Evolutionary conservation across 441 rosid species (phyloP).

Genomic region (Mallotus repandus): DNA sequence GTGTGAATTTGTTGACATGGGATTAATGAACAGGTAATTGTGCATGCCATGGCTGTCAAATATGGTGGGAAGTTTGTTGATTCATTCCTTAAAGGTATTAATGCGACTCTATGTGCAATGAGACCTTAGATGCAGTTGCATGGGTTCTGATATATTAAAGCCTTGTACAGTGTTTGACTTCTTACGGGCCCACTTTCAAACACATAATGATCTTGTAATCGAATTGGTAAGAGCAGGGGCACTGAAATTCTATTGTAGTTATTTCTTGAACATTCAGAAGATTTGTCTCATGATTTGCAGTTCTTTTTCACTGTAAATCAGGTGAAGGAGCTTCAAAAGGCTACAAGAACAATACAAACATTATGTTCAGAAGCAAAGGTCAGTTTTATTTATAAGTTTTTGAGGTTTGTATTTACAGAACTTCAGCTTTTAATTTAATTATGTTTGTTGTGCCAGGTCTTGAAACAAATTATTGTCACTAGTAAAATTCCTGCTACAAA

Average conservation of each 20-base stretch:
- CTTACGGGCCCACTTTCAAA: slow-evolving; percentile 64
- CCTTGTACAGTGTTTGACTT: slow-evolving; percentile 65
- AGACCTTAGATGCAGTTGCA: slow-evolving; percentile 16
- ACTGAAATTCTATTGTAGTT: slow-evolving; percentile 9
- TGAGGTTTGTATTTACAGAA: slow-evolving; percentile 3
- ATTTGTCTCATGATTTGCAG: neutral
- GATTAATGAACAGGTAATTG: slow-evolving; percentile 44
- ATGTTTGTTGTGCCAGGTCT: slow-evolving; percentile 46
- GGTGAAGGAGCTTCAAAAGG: slow-evolving; percentile 87
- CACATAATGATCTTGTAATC: slow-evolving; percentile 57
- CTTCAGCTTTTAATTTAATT: slow-evolving; percentile 9
- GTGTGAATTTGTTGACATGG: slow-evolving; percentile 13
- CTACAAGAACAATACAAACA: slow-evolving; percentile 84
- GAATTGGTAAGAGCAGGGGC: slow-evolving; percentile 51
- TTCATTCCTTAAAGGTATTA: slow-evolving; percentile 71
- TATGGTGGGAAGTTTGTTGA: slow-evolving; percentile 82
- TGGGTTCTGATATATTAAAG: slow-evolving; percentile 22
- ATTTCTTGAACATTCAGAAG: neutral
- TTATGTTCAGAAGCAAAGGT: slow-evolving; percentile 93
- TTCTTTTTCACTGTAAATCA: slow-evolving; percentile 24
- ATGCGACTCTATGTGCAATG: slow-evolving; percentile 3
- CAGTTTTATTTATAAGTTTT: slow-evolving; percentile 22
- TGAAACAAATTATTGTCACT: slow-evolving; percentile 69
- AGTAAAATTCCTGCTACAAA: slow-evolving; percentile 79
- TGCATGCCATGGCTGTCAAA: slow-evolving; percentile 82